Evolutionary conservation across 2,329 filamentous ascomycete species (phyloP), one percentile per base, ranked within the genome.

Genomic region (Thielaviopsis populi): DNA sequence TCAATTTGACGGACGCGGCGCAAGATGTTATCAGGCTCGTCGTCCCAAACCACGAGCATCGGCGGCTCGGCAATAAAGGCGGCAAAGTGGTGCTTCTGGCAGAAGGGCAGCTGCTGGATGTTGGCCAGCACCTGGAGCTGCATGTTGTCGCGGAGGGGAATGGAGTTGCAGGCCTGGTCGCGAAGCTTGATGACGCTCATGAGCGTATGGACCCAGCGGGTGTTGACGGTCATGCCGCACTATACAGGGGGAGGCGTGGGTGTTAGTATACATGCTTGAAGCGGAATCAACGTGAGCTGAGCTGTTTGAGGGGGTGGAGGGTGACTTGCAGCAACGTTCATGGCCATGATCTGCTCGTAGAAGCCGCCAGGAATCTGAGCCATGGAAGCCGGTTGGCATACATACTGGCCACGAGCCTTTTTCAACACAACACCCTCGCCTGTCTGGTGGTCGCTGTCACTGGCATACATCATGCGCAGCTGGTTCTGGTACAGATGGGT

Each of bases 171-270:
- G 13, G 24, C 46, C 2, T 70, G 68, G 4, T 63, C 65, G 24
- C 77, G 74, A 56, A 75, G 77, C 59, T 76, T 73, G 64, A 78
- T 74, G 2, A 73, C 71, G 53, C 70, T 70, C 6, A 86, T 74
- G 67, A 87, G 79, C 33, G 84, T 76, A 67, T 81, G 80, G 69
- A 87, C 83, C 48, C 86, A 79, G 65, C 79, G 77, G 2, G 84
- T 87, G 70, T 82, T 85, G 67, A 87, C 77, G 2, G 85, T 88
- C 79, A 87, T 85, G 61, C 84, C 84, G 69, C 79, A 83, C 81
- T 85, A 59, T 19, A 10, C n/a, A 6, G 2, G 1, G 22, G n/a
- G 6, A 37, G 33, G 33, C 5, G 5, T 37, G 33, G 33, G 1
- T 27, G 58, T 59, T 59, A 63, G 61, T 58, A 50, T n/a, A 17